phyloP scores from a whole-genome alignment of 257 asterid species.

The Plantago major region DNA sequence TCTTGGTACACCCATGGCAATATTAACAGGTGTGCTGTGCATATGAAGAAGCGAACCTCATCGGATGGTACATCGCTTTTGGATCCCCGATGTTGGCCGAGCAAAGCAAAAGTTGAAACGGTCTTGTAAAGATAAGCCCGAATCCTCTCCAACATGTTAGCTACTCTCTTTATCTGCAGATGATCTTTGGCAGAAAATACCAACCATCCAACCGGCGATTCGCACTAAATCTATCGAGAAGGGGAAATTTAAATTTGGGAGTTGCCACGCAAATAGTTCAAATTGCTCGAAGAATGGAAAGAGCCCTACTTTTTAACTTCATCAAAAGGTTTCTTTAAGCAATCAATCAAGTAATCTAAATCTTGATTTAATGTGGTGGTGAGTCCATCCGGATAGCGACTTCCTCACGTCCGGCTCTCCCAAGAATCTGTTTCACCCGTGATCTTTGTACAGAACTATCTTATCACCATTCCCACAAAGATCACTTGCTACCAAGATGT shows the following conservation, averaged over 20 bases:
- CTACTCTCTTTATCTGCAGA: constrained; percentile 66
- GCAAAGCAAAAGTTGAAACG: constrained; percentile 92
- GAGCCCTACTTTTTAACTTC: constrained; percentile 78
- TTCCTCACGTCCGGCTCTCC: constrained; percentile 99
- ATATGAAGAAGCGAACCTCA: constrained; percentile 70
- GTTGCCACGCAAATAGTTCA: constrained; percentile 80
- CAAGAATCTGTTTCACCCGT: constrained; percentile 93
- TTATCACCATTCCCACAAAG: constrained; percentile 95
- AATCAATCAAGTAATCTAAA: constrained; percentile 70
- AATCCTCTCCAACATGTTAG: constrained; percentile 77
- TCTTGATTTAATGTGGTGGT: constrained; percentile 78
- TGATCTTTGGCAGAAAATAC: constrained; percentile 82
- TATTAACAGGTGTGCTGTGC: constrained; percentile 74
- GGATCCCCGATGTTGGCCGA: constrained; percentile 83
- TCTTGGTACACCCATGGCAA: constrained; percentile 88
- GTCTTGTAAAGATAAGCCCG: constrained; percentile 74
- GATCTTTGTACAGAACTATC: constrained; percentile 76
- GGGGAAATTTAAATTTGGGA: constrained; percentile 51
- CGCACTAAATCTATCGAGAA: constrained; percentile 73
- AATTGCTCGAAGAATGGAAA: constrained; percentile 92
- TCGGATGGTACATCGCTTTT: constrained; percentile 83
- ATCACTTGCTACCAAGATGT: constrained; percentile 90
- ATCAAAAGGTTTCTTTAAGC: constrained; percentile 81
- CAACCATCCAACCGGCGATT: constrained; percentile 73
- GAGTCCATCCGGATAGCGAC: constrained; percentile 85